A percentile compares a stretch with the other conserved stretches of the same genome.
These are phyloP conservation scores for Vicia sativa DNA, from an alignment of 306 rosid genomes.

Conservation along the genomic window DNA sequence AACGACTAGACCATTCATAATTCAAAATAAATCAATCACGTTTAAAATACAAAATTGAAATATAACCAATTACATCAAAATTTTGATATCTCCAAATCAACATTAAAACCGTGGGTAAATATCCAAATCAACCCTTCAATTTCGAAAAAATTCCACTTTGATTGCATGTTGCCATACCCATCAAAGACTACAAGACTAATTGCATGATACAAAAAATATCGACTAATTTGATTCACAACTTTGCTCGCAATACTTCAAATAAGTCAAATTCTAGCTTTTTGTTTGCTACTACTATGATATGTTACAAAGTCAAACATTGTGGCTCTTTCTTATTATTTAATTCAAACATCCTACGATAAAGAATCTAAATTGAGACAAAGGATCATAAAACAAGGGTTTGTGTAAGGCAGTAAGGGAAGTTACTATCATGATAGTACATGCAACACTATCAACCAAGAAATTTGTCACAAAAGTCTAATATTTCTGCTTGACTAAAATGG, in stretches of 20 bases:
- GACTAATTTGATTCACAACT: background rate
- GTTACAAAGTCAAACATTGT: constrained; percentile 29
- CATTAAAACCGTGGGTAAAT: too few species aligned
- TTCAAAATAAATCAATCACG: background rate
- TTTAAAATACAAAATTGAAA: background rate
- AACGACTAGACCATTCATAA: background rate
- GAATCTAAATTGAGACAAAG: constrained; percentile 16
- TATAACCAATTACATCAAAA: background rate
- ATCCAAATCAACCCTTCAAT: too few species aligned
- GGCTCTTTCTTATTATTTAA: constrained; percentile 21
- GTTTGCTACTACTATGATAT: background rate
- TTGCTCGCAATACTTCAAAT: background rate
- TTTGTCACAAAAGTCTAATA: constrained; percentile 26
- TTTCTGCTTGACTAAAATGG: constrained; percentile 35
- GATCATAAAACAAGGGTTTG: background rate
- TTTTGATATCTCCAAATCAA: background rate
- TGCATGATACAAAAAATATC: background rate
- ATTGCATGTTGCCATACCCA: background rate
- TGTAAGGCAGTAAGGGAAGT: background rate
- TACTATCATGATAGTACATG: background rate
- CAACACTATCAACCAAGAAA: constrained; percentile 23
- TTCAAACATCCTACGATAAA: constrained; percentile 9
- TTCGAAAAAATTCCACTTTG: background rate
- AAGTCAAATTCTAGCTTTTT: constrained; percentile 12
- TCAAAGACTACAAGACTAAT: background rate